These are phyloP conservation scores for Breynia disticha DNA, from an alignment of 441 rosid genomes.

Conservation along the genomic window DNA sequence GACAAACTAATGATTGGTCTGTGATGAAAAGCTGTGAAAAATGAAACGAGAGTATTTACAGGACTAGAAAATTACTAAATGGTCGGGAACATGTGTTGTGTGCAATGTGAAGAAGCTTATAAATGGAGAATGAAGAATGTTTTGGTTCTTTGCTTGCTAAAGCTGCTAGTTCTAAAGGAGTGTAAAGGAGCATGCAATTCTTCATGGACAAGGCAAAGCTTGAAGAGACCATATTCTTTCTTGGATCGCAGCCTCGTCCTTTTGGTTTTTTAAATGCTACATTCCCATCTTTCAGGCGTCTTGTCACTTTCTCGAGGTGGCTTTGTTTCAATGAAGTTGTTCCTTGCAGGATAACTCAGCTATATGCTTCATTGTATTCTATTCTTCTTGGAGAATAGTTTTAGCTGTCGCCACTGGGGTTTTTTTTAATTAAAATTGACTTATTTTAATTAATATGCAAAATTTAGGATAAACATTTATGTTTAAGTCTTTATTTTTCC, in stretches of 20 bases:
- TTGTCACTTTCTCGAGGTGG: not conserved
- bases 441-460: too few species aligned
- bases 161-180: slow-evolving; percentile 31
- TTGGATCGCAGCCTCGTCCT: slow-evolving; percentile 8
- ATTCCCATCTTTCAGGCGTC: too few species aligned
- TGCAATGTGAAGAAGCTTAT: slow-evolving; percentile 14
- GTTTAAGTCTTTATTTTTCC: too few species aligned
- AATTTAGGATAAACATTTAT: too few species aligned
- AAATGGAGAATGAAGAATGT: slow-evolving; percentile 14
- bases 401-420: not conserved
- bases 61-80: not conserved
- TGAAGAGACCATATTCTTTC: slow-evolving; percentile 23
- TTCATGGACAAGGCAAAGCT: slow-evolving; percentile 47
- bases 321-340: slow-evolving; percentile 3
- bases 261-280: not conserved
- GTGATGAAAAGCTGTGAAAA: slow-evolving; percentile 11
- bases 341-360: slow-evolving; percentile 17
- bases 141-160: slow-evolving; percentile 78
- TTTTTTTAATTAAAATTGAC: too few species aligned
- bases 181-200: slow-evolving; percentile 25
- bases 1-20: not conserved
- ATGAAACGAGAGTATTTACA: slow-evolving; percentile 1
- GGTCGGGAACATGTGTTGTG: slow-evolving; percentile 16
- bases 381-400: slow-evolving; percentile 10
- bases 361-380: slow-evolving; percentile 15